A percentile compares a stretch with the other conserved stretches of the same genome.
phyloP scores from a whole-genome alignment of 768 basidiomycete species.

The Xerocomellus amylosporus region DNA sequence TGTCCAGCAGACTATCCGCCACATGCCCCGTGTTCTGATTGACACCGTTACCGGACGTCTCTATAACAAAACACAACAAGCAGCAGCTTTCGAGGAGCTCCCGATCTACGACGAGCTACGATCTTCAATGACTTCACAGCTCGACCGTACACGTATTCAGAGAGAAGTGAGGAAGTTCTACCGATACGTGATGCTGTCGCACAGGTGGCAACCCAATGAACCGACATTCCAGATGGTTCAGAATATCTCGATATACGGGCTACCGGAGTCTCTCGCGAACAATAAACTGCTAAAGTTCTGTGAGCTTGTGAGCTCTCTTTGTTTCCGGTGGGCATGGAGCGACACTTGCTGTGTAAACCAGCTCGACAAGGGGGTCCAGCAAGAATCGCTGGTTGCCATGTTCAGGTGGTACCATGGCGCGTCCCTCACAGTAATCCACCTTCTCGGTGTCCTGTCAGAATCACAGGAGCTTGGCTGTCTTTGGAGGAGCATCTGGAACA shows the following conservation, averaged over 20 bases:
- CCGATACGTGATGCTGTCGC: conserved; percentile 5
- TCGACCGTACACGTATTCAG: neutral
- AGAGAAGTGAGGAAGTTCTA: neutral
- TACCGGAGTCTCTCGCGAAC: neutral
- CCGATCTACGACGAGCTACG: neutral
- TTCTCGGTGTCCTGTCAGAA: neutral
- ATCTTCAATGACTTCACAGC: neutral
- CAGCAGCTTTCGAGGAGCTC: conserved; percentile 1
- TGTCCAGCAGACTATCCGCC: neutral
- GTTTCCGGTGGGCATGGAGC: conserved; percentile 7
- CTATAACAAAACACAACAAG: neutral
- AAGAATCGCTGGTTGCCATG: conserved; percentile 13
- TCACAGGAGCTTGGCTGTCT: neutral
- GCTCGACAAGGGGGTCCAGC: neutral
- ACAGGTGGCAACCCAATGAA: neutral
- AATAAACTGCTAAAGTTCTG: conserved; percentile 3
- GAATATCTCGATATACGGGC: neutral
- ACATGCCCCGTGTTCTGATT: conserved; percentile 4
- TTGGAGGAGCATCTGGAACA: conserved; percentile 5
- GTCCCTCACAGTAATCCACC: conserved; percentile 5
- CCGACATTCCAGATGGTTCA: neutral
- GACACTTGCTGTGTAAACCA: conserved; percentile 11
- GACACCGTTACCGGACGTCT: conserved; percentile 3
- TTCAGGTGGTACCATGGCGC: conserved; percentile 10
- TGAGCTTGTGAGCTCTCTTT: neutral